These are phyloP conservation scores for Myxozyma lipomycoides DNA, from an alignment of 805 yeast species.

Conservation along the genomic window DNA sequence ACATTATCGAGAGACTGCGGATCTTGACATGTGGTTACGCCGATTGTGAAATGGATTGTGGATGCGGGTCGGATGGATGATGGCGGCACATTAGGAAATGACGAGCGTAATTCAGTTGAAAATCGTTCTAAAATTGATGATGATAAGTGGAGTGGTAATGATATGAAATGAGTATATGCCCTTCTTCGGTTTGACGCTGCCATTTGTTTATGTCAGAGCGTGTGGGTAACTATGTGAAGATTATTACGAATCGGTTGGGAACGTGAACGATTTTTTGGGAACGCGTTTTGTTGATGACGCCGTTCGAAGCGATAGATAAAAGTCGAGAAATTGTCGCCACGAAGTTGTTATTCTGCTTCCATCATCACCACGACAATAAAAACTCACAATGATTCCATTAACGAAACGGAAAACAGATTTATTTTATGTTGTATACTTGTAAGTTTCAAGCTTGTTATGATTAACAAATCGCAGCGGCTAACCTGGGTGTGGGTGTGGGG, in stretches of 20 bases:
- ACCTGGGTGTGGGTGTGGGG: no score
- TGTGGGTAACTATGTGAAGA: no score
- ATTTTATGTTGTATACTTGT: conserved; percentile 8
- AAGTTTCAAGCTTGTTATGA: neutral
- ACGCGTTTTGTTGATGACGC: no score
- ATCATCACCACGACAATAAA: no score
- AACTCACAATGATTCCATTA: no score
- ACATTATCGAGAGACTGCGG: conserved; percentile 5
- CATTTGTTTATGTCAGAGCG: no score
- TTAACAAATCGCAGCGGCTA: neutral
- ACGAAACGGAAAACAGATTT: conserved; percentile 6
- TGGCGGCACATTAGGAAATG: neutral
- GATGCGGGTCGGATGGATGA: conserved; percentile 11
- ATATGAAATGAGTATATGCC: conserved; percentile 19
- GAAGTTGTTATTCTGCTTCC: no score
- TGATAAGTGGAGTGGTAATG: conserved; percentile 9
- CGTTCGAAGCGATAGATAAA: no score
- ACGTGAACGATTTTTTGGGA: no score
- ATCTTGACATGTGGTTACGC: conserved; percentile 11
- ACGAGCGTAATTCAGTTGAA: conserved; percentile 1
- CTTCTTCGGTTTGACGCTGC: neutral
- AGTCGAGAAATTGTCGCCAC: no score
- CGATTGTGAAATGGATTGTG: conserved; percentile 20
- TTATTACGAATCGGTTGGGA: no score
- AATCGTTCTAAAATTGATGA: neutral